Conservation (phyloP, 192 early-diverging fungal species). For the Coemansia sp. region DNA sequence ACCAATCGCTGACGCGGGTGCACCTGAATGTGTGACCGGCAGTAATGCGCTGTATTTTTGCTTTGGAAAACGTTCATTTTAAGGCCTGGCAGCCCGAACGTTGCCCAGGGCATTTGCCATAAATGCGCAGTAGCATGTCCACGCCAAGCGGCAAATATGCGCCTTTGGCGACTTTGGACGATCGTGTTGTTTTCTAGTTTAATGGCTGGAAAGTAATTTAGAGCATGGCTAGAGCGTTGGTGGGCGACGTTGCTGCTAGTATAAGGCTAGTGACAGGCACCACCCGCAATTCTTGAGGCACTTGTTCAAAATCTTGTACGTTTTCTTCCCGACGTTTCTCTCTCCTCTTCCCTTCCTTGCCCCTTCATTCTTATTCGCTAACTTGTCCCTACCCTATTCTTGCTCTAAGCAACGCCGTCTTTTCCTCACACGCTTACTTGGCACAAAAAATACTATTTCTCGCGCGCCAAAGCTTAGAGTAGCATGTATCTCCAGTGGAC, state of each 20-base stretch:
- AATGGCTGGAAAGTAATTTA: background rate
- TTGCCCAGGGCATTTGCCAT: constrained; percentile 1
- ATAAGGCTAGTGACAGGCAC: background rate
- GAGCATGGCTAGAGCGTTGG: background rate
- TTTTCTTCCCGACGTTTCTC: background rate
- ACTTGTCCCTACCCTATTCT: background rate
- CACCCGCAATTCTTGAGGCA: background rate
- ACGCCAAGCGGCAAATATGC: background rate
- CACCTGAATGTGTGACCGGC: background rate
- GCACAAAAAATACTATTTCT: background rate
- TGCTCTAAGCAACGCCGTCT: background rate
- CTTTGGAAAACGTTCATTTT: background rate
- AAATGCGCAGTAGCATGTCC: background rate
- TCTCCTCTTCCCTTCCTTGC: background rate
- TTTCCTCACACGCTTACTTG: background rate
- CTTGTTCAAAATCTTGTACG: background rate
- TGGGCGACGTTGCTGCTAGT: background rate
- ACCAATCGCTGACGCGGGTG: background rate
- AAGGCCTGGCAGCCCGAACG: background rate
- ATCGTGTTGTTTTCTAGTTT: background rate
- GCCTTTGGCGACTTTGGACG: background rate
- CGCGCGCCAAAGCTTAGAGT: background rate
- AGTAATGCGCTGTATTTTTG: background rate
- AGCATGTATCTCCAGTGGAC: constrained; percentile 45
- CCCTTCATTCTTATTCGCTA: background rate